Evolutionary conservation across 805 yeast species (phyloP).

Genomic region (Pichia paraexigua): DNA sequence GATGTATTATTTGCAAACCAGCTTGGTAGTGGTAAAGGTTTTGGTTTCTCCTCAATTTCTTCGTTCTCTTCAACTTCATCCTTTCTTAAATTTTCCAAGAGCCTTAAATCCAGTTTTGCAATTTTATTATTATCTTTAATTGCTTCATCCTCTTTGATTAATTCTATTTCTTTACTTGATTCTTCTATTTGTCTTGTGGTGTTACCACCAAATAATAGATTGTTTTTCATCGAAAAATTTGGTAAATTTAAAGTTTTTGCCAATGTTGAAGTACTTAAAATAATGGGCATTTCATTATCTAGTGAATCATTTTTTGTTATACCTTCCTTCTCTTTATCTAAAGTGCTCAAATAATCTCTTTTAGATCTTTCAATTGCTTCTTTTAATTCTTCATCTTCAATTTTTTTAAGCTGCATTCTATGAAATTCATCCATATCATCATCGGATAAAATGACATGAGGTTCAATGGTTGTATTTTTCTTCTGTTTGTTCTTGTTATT

Average conservation of each 20-base stretch:
- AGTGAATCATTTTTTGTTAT: neutral
- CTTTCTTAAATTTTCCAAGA: neutral
- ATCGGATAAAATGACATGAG: conserved; percentile 11
- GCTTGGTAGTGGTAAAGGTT: conserved; percentile 21
- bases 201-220: conserved; percentile 7
- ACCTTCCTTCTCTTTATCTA: conserved; percentile 18
- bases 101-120: neutral
- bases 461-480: neutral
- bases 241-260: conserved; percentile 12
- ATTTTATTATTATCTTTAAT: neutral
- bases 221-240: conserved; percentile 12
- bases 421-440: conserved; percentile 10
- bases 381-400: conserved; percentile 28
- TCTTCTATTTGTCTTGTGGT: neutral
- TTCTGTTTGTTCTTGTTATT: conserved; percentile 15
- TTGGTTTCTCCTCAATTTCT: conserved; percentile 15
- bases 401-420: conserved; percentile 12
- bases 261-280: conserved; percentile 17
- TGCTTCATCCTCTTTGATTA: neutral
- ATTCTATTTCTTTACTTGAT: conserved; percentile 1
- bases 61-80: neutral
- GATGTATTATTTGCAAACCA: conserved; percentile 27
- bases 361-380: conserved; percentile 43
- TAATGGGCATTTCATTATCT: conserved; percentile 16
- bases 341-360: conserved; percentile 30